These are phyloP conservation scores for Pinus taeda DNA, from an alignment of 75 land plant species.

Conservation along the genomic window DNA sequence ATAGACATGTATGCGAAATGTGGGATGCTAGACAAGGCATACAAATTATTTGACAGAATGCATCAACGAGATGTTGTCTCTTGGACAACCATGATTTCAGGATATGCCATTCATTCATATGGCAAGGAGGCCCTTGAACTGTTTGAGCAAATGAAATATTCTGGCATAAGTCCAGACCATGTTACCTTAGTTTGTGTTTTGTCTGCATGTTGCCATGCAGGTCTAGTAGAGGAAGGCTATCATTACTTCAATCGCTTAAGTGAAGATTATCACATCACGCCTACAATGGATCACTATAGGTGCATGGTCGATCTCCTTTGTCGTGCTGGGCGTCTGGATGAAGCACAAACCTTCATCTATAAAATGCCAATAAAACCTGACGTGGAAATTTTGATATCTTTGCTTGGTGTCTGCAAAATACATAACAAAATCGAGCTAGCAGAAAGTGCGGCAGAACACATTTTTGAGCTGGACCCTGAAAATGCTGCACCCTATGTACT, in stretches of 20 bases:
- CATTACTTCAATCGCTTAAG: slow-evolving; percentile 17
- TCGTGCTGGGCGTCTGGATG: slow-evolving; percentile 25
- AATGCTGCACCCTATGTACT: neutral
- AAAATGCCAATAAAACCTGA: neutral
- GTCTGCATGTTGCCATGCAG: slow-evolving; percentile 38
- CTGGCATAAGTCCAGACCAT: no score
- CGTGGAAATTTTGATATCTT: slow-evolving; percentile 19
- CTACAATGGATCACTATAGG: slow-evolving; percentile 24
- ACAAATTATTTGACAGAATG: slow-evolving; percentile 16
- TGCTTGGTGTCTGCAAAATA: slow-evolving; percentile 21
- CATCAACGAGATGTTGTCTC: slow-evolving; percentile 19
- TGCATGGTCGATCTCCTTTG: slow-evolving; percentile 29
- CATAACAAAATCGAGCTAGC: slow-evolving; percentile 21
- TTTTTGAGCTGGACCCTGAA: slow-evolving; percentile 11
- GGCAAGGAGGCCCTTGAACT: slow-evolving; percentile 20
- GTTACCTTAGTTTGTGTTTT: neutral
- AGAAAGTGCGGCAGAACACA: slow-evolving; percentile 18
- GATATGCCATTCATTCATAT: slow-evolving; percentile 25
- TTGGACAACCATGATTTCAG: slow-evolving; percentile 24
- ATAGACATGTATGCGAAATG: slow-evolving; percentile 31
- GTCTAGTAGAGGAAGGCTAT: slow-evolving; percentile 22
- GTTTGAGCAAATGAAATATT: neutral
- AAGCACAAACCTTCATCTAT: slow-evolving; percentile 13
- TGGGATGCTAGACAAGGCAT: slow-evolving; percentile 21
- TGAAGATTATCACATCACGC: slow-evolving; percentile 11